Evolutionary conservation across 306 rosid species (phyloP).

Genomic region (Gillenia trifoliata): DNA sequence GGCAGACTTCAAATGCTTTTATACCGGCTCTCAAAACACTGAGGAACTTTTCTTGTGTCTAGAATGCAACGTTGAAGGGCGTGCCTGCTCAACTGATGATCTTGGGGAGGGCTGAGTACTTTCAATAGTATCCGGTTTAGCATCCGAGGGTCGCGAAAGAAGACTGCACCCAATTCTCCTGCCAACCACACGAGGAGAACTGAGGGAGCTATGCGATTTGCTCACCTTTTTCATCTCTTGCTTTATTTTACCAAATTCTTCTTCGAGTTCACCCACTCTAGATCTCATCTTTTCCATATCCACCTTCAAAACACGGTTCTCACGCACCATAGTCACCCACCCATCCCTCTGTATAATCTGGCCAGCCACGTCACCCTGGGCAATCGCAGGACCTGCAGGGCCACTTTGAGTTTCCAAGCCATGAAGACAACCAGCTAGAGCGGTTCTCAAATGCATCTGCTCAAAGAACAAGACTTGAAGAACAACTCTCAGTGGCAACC

Average conservation of each 20-base stretch:
- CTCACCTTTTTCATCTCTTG: constrained; percentile 78
- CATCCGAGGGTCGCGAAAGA: constrained; percentile 64
- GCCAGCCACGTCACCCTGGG: constrained; percentile 31
- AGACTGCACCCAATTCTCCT: constrained; percentile 72
- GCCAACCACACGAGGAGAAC: constrained; percentile 57
- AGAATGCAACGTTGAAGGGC: constrained; percentile 34
- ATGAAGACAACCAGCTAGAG: constrained; percentile 75
- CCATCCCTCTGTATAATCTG: constrained; percentile 83
- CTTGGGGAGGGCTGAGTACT: constrained; percentile 50
- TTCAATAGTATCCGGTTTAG: constrained; percentile 56
- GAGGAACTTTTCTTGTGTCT: constrained; percentile 62
- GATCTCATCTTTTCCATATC: constrained; percentile 84
- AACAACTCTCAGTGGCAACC: constrained; percentile 84
- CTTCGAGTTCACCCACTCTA: constrained; percentile 84
- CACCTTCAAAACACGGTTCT: constrained; percentile 74
- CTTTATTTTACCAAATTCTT: constrained; percentile 75
- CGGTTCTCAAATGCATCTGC: constrained; percentile 83
- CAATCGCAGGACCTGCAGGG: constrained; percentile 41
- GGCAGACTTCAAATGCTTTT: constrained; percentile 19
- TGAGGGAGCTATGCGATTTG: constrained; percentile 59
- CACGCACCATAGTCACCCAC: constrained; percentile 83
- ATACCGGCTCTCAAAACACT: constrained; percentile 29
- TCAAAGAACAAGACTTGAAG: constrained; percentile 94
- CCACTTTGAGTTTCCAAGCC: constrained; percentile 61
- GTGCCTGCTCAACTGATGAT: constrained; percentile 55